Percentiles rank a stretch among this genome's conserved stretches.
Conservation (phyloP, 1,139 yeast genomes). For the Suhomyces maxii region DNA sequence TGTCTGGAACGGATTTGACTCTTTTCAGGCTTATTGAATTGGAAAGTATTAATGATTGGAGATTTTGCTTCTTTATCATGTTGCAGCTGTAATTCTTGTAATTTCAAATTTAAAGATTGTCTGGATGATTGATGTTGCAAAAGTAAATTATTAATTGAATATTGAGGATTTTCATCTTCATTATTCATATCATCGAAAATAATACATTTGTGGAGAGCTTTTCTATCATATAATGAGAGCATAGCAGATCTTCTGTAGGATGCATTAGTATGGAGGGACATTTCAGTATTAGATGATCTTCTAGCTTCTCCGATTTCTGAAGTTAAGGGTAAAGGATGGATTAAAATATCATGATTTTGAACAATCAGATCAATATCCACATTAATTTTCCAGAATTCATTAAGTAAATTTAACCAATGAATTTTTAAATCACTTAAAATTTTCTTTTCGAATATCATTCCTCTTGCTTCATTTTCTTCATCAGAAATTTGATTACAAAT, state of each 20-base stretch:
- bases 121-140: slow-evolving; percentile 45
- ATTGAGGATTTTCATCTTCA: slow-evolving; percentile 39
- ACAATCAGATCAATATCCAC: slow-evolving; percentile 25
- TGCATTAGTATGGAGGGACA: slow-evolving; percentile 49
- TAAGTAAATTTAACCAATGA: slow-evolving; percentile 40
- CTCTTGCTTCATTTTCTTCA: slow-evolving; percentile 5
- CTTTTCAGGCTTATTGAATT: slow-evolving; percentile 1
- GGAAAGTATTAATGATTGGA: slow-evolving; percentile 9
- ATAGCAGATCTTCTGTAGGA: slow-evolving; percentile 56
- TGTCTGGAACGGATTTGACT: background rate
- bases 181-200: slow-evolving; percentile 28
- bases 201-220: slow-evolving; percentile 37
- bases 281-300: slow-evolving; percentile 33
- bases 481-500: slow-evolving; percentile 13
- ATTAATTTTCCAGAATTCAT: slow-evolving; percentile 35
- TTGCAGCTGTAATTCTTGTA: slow-evolving; percentile 25
- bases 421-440: slow-evolving; percentile 44
- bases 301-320: slow-evolving; percentile 24
- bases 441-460: slow-evolving; percentile 38
- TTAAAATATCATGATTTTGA: slow-evolving; percentile 19
- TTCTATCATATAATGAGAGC: slow-evolving; percentile 50
- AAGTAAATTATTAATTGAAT: slow-evolving; percentile 40
- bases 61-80: slow-evolving; percentile 9
- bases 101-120: slow-evolving; percentile 33
- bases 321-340: slow-evolving; percentile 30